These are phyloP conservation scores for Herpotrichia juniperi DNA, from an alignment of 2,329 filamentous ascomycete genomes.

Conservation along the genomic window DNA sequence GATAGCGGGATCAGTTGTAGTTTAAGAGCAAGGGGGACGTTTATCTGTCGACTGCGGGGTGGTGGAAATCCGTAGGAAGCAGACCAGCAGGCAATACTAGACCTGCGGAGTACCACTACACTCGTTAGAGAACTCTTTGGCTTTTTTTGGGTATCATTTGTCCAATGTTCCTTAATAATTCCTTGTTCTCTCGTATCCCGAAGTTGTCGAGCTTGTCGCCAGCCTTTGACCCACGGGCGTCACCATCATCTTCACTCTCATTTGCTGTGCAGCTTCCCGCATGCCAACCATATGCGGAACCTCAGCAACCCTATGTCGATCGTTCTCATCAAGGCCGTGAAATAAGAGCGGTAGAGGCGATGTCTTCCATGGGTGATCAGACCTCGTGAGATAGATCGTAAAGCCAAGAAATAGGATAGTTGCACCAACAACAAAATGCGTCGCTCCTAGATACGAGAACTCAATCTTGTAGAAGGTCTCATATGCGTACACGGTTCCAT, in stretches of 20 bases:
- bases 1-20: no score
- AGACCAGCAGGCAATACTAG: no score
- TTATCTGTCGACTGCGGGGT: no score
- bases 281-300: slow-evolving; percentile 11
- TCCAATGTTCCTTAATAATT: no score
- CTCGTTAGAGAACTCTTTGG: no score
- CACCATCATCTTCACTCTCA: slow-evolving; percentile 12
- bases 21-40: no score
- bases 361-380: slow-evolving; percentile 14
- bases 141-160: no score
- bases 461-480: slow-evolving; percentile 9
- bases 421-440: slow-evolving; percentile 7
- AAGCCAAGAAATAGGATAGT: slow-evolving; percentile 8
- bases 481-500: slow-evolving; percentile 8
- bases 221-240: slow-evolving; percentile 7
- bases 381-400: slow-evolving; percentile 7
- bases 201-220: not conserved
- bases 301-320: slow-evolving; percentile 7
- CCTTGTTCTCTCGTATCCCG: no score
- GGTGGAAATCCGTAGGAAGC: no score
- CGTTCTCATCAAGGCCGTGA: slow-evolving; percentile 6
- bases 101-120: no score
- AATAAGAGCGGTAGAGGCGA: slow-evolving; percentile 11
- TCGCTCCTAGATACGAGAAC: slow-evolving; percentile 4
- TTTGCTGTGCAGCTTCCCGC: slow-evolving; percentile 3